Base-by-base conservation (phyloP, 2,329 filamentous ascomycete genomes). In the Pseudocercospora eumusae region DNA sequence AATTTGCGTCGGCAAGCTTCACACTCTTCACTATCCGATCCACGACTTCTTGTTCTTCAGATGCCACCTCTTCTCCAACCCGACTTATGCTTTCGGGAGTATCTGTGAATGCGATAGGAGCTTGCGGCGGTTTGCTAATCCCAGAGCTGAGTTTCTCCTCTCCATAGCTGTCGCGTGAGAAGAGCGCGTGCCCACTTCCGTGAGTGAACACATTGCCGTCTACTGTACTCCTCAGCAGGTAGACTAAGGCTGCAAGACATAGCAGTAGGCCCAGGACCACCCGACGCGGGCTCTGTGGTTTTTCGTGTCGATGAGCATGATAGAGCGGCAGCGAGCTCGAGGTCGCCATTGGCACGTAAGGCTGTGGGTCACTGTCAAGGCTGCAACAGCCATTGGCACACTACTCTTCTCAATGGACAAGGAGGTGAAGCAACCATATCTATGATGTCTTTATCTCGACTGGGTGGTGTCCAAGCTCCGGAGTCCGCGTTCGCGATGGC, bases 91-190 rank as follows among this genome's bases (percentile, higher is more conserved):
- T 23, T 28, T 52, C 47, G 5, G 47, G 47, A 25, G 47, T 52
- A 25, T 10, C 47, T n/a, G 47, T 52, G 23, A 52, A 52, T 9
- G 8, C 20, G 20, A 52, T 28, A 15, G 47, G 47, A 52, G 47
- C 47, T 18, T 52, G 47, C 47, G 47, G 47, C 15, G 47, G 47
- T 25, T 28, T 52, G 15, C 47, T 23, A 28, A 52, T 52, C 1
- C 47, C 47, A n/a, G 47, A 52, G 42, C 42, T 45, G 8, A 45
- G 21, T 45, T 45, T 45, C n/a, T 45, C 42, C 21, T 45, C 42
- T 20, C 42, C 42, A 45, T 36, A 36, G 33, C 33, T n/a, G 15
- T 36, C 33, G 33, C 18, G 42, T 45, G 42, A 45, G 21, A 45
- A 45, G 42, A 45, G 42, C 18, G 42, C 21, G 18, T 45, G 21